Conservation (phyloP, 495 filamentous ascomycete genomes). For the Schizothecium vesticola region DNA sequence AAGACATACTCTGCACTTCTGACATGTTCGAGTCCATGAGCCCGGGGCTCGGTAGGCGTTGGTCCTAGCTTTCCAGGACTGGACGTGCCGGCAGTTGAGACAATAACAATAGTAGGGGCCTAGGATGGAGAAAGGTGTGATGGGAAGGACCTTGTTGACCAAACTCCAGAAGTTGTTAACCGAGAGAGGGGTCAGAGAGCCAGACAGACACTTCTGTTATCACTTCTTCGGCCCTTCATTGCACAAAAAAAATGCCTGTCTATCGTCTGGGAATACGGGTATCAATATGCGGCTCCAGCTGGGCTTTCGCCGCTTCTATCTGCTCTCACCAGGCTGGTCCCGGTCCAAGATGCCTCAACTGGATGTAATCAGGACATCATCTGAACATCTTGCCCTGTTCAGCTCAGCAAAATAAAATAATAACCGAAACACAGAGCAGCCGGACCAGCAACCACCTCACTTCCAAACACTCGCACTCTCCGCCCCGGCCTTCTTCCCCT, state of each 20-base stretch:
- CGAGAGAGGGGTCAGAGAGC: not conserved
- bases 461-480: slow-evolving; percentile 40
- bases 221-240: not conserved
- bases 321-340: not conserved
- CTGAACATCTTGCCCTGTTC: not conserved
- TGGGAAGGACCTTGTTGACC: not conserved
- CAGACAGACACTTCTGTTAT: not conserved
- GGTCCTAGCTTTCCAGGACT: not conserved
- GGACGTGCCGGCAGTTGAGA: not conserved
- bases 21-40: not conserved
- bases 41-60: not conserved
- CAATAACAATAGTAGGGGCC: not conserved
- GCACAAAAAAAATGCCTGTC: too few species aligned
- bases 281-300: not conserved
- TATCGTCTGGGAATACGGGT: not conserved
- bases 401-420: not conserved
- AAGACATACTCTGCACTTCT: not conserved
- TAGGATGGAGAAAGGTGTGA: not conserved
- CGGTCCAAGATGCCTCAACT: not conserved
- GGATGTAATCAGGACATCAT: not conserved
- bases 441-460: slow-evolving; percentile 9
- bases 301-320: not conserved
- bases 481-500: slow-evolving; percentile 27
- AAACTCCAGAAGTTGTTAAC: not conserved
- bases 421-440: not conserved